These are phyloP conservation scores for Gynochthodes officinalis DNA, from an alignment of 257 asterid genomes.

Conservation along the genomic window DNA sequence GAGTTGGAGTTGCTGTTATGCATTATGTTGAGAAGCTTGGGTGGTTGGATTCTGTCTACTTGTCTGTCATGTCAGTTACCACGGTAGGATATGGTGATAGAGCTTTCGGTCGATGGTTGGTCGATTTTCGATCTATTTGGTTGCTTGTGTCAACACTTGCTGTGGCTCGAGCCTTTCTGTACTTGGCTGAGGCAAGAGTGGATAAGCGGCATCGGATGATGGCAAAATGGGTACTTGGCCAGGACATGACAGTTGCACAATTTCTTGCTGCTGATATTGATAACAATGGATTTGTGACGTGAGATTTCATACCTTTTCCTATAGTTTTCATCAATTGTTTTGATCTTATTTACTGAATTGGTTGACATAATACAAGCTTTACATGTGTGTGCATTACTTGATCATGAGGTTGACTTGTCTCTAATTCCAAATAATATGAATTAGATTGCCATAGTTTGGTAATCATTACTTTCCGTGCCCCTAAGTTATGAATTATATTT, in stretches of 20 bases:
- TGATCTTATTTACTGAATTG: constrained; percentile 2
- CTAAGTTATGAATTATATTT: not conserved
- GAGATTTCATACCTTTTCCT: constrained; percentile 18
- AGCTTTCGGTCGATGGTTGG: constrained; percentile 77
- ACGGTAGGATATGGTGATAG: constrained; percentile 97
- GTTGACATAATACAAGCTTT: not conserved
- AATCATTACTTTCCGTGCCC: not conserved
- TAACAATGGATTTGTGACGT: constrained; percentile 85
- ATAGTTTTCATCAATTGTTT: not conserved
- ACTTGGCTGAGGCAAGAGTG: constrained; percentile 92
- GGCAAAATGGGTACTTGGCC: constrained; percentile 95
- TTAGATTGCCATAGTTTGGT: not conserved
- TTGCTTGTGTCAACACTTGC: constrained; percentile 94
- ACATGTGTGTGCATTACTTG: not conserved
- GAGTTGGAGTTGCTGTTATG: constrained; percentile 73
- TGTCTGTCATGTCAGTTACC: constrained; percentile 95
- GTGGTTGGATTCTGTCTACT: constrained; percentile 77
- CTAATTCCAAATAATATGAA: not conserved
- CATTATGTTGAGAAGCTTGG: constrained; percentile 73
- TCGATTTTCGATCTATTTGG: constrained; percentile 89
- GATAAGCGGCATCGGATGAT: constrained; percentile 81
- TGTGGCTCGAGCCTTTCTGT: constrained; percentile 95
- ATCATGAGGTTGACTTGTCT: not conserved
- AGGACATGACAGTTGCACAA: constrained; percentile 90
- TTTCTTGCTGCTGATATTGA: constrained; percentile 96